Percentiles rank a stretch among this genome's conserved stretches.
These are phyloP conservation scores for Quambalaria eucalypti DNA, from an alignment of 1,284 basidiomycete genomes.

Conservation along the genomic window DNA sequence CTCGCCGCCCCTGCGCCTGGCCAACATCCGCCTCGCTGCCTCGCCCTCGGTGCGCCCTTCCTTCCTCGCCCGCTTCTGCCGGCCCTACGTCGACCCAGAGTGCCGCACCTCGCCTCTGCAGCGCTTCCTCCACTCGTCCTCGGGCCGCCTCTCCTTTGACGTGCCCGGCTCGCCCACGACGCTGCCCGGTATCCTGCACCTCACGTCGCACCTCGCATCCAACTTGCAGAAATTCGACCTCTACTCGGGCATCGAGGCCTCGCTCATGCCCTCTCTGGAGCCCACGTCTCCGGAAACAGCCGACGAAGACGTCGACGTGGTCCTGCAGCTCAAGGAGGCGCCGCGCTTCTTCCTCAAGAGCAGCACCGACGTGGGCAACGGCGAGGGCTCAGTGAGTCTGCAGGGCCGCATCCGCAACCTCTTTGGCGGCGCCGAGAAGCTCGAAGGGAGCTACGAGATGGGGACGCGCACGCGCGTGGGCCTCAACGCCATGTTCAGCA, in stretches of 20 bases:
- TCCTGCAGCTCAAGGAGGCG: constrained; percentile 68
- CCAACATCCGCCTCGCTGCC: constrained; percentile 70
- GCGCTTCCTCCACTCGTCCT: constrained; percentile 34
- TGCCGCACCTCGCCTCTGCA: constrained; percentile 13
- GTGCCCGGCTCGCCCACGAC: constrained; percentile 30
- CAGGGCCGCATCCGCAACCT: constrained; percentile 56
- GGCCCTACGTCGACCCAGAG: constrained; percentile 55
- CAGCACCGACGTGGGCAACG: constrained; percentile 85
- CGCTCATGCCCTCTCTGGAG: constrained; percentile 60
- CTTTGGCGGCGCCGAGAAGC: constrained; percentile 80
- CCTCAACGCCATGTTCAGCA: constrained; percentile 50
- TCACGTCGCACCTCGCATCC: constrained; percentile 61
- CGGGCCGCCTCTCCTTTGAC: constrained; percentile 31
- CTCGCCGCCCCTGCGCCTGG: constrained; percentile 49
- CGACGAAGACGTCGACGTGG: constrained; percentile 70
- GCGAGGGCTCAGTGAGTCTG: constrained; percentile 61
- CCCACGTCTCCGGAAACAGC: constrained; percentile 57
- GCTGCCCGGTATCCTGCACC: constrained; percentile 53
- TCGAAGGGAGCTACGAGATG: constrained; percentile 72
- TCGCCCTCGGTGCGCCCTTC: constrained; percentile 63
- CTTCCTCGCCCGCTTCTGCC: constrained; percentile 69
- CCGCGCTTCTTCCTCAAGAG: constrained; percentile 73
- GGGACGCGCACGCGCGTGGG: constrained; percentile 81
- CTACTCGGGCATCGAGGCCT: constrained; percentile 63
- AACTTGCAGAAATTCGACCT: constrained; percentile 66